These are phyloP conservation scores for Suaeda aralocaspica DNA, from an alignment of 148 eudicot genomes.

Conservation along the genomic window DNA sequence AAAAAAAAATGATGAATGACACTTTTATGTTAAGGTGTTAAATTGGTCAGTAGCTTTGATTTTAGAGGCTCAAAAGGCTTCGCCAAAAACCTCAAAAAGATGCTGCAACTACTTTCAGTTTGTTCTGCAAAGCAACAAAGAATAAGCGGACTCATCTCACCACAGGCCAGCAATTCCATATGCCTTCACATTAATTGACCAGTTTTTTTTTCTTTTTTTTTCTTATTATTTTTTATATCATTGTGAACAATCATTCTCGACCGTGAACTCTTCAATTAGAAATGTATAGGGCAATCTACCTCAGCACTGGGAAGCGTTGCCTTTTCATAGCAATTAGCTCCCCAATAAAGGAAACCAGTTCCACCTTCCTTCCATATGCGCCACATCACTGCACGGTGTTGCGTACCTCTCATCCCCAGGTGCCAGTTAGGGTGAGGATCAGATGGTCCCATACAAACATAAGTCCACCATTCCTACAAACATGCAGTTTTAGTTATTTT, in stretches of 20 bases:
- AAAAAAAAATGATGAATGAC: background rate
- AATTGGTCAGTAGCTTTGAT: background rate
- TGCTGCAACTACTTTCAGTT: background rate
- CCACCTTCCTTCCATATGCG: constrained; percentile 99
- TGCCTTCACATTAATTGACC: background rate
- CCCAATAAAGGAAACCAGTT: constrained; percentile 98
- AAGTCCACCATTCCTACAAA: constrained; percentile 99
- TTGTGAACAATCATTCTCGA: background rate
- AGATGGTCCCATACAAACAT: constrained; percentile 96
- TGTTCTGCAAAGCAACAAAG: background rate
- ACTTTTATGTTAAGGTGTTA: background rate
- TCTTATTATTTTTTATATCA: no score
- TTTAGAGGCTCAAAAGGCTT: background rate
- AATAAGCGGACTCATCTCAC: background rate
- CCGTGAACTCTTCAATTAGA: background rate
- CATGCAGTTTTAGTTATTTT: constrained; percentile 2
- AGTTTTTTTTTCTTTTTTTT: background rate
- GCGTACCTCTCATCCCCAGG: constrained; percentile 97
- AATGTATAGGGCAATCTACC: constrained; percentile 31
- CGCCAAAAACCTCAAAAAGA: background rate
- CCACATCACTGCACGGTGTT: constrained; percentile 99
- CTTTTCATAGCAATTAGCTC: constrained; percentile 96
- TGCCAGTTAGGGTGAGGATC: constrained; percentile 99
- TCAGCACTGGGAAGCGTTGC: constrained; percentile 91
- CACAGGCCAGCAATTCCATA: background rate